A percentile compares a stretch with the other conserved stretches of the same genome.
Evolutionary conservation across 2,329 filamentous ascomycete genomes (phyloP).

Genomic region (Colletotrichum sp.): DNA sequence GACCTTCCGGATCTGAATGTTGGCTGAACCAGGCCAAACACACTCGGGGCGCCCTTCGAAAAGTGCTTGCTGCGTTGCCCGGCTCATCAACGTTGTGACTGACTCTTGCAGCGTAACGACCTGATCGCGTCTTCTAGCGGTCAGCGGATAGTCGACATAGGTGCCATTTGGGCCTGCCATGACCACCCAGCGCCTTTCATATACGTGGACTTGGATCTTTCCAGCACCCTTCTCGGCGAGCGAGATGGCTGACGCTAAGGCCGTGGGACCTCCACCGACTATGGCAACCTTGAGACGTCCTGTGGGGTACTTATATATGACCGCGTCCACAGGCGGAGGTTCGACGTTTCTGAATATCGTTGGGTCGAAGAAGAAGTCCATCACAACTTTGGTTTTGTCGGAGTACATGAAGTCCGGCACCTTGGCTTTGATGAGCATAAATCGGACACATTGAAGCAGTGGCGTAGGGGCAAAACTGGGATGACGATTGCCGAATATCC

Average conservation of each 20-base stretch:
- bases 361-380: not conserved
- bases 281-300: not conserved
- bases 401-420: not conserved
- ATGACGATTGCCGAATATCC: slow-evolving; percentile 32
- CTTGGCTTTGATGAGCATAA: not conserved
- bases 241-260: not conserved
- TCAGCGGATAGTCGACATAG: slow-evolving; percentile 32
- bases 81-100: not conserved
- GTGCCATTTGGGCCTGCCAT: slow-evolving; percentile 20
- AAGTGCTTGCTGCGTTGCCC: not conserved
- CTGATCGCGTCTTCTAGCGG: not conserved
- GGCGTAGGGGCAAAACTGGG: slow-evolving; percentile 32
- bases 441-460: slow-evolving; percentile 36
- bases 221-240: slow-evolving; percentile 37
- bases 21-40: slow-evolving; percentile 41
- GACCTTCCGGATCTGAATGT: slow-evolving; percentile 42
- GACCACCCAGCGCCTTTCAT: slow-evolving; percentile 38
- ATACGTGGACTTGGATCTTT: slow-evolving; percentile 38
- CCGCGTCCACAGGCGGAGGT: not conserved
- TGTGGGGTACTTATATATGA: not conserved
- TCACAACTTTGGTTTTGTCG: not conserved
- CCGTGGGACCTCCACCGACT: not conserved
- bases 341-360: not conserved
- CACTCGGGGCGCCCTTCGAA: slow-evolving; percentile 34
- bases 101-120: not conserved